Evolutionary conservation across 1,284 basidiomycete genomes (phyloP), one percentile per base, ranked within the genome.

Genomic region (Malassezia dermatis): DNA sequence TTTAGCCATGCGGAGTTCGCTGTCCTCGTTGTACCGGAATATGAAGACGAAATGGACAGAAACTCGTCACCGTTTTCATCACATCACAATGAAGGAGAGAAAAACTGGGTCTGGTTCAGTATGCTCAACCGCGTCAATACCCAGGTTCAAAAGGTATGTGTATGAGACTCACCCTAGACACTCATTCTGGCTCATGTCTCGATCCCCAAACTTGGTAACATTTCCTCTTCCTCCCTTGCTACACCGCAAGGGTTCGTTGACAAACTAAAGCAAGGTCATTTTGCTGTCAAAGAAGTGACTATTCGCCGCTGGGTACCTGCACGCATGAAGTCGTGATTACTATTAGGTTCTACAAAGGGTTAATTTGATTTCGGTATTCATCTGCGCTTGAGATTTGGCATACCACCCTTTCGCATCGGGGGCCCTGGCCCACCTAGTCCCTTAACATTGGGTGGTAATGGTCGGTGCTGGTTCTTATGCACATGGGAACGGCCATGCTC

Each of bases 1-100:
- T 96, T 96, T 73, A 80, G 84, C 3, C 94, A 99, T 74, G 91
- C 94, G 17, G 91, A 95, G 87, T 95, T 98, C 66, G 87, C 89
- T 0, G 77, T 95, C 31, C 82, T 93, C 8, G 80, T 93, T 13
- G 82, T 89, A 51, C 93, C 93, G 0, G 84, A 86, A 1, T 96
- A 95, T 68, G 84, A 88, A 77, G 85, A 94, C 64, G 79, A 82
- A 0, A 76, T 77, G 40, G 91, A 96, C 71, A 80, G 81, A 55
- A 75, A 78, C 23, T 48, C 58, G n/a, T 59, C 60, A 5, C 70
- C 70, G 0, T 73, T 73, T 39, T 17, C 55, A 1, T 44, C 51
- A 11, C 65, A 66, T 50, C 63, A 66, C 15, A 69, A 65, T 43
- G 55, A 43, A 3, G 67, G 67, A 2, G 85, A 83, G 51, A 77